These are phyloP conservation scores for Colletotrichum sp. DNA, from an alignment of 2,329 filamentous ascomycete species.

Conservation along the genomic window DNA sequence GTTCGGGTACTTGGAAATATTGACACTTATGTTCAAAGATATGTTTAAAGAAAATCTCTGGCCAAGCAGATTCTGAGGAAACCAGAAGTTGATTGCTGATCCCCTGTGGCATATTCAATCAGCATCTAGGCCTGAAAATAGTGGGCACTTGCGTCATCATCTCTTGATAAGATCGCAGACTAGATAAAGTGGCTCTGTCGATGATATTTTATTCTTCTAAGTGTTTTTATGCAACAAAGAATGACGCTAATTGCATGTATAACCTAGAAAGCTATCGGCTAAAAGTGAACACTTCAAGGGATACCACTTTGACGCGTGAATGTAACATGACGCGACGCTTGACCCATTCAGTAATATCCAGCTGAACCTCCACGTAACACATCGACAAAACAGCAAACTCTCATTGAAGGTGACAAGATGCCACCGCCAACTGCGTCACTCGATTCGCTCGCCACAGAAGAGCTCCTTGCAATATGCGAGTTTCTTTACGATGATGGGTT, in stretches of 20 bases:
- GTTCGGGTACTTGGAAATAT: background rate
- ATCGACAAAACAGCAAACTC: background rate
- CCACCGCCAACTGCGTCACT: background rate
- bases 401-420: background rate
- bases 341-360: background rate
- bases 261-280: background rate
- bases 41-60: background rate
- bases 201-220: background rate
- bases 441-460: background rate
- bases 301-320: background rate
- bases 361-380: background rate
- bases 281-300: background rate
- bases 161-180: background rate
- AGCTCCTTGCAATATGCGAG: background rate
- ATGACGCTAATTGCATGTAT: background rate
- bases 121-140: background rate
- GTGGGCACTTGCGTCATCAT: background rate
- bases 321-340: background rate
- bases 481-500: background rate
- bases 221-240: background rate
- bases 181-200: background rate
- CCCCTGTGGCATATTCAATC: background rate
- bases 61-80: background rate
- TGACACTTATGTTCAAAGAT: background rate
- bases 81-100: background rate